Evolutionary conservation across 176 grass and related monocot species (phyloP).

Genomic region (Hordeum marinum): DNA sequence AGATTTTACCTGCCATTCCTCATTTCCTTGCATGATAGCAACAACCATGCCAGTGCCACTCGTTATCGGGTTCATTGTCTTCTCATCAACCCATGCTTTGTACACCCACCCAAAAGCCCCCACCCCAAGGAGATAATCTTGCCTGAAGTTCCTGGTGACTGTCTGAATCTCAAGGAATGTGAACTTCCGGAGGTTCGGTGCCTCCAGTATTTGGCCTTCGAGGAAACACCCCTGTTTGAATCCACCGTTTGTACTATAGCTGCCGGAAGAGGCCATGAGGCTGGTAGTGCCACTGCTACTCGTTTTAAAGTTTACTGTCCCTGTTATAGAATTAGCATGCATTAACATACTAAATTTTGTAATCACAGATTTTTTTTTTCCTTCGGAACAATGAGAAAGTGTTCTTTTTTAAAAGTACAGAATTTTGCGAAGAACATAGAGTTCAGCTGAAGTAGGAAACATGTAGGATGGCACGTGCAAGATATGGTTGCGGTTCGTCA

Average conservation of each 20-base stretch:
- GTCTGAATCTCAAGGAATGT: slow-evolving; percentile 60
- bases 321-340: slow-evolving; percentile 24
- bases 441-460: not conserved
- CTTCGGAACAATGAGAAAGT: no score
- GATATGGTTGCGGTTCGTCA: not conserved
- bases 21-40: slow-evolving; percentile 71
- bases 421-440: not conserved
- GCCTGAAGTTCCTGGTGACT: slow-evolving; percentile 68
- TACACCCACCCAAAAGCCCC: slow-evolving; percentile 75
- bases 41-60: slow-evolving; percentile 42
- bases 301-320: slow-evolving; percentile 34
- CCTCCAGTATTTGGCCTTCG: slow-evolving; percentile 64
- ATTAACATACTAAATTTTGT: not conserved
- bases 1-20: slow-evolving; percentile 83
- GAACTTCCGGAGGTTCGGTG: slow-evolving; percentile 68
- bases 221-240: slow-evolving; percentile 18
- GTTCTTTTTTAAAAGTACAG: not conserved
- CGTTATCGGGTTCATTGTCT: slow-evolving; percentile 53
- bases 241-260: slow-evolving; percentile 15
- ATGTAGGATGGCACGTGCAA: not conserved
- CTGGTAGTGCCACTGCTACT: slow-evolving; percentile 43
- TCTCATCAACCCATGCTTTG: slow-evolving; percentile 91
- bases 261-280: slow-evolving; percentile 46
- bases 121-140: slow-evolving; percentile 58
- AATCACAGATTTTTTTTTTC: no score